phyloP scores from a whole-genome alignment of 805 yeast species.

The Nakazawaea wickerhamii region DNA sequence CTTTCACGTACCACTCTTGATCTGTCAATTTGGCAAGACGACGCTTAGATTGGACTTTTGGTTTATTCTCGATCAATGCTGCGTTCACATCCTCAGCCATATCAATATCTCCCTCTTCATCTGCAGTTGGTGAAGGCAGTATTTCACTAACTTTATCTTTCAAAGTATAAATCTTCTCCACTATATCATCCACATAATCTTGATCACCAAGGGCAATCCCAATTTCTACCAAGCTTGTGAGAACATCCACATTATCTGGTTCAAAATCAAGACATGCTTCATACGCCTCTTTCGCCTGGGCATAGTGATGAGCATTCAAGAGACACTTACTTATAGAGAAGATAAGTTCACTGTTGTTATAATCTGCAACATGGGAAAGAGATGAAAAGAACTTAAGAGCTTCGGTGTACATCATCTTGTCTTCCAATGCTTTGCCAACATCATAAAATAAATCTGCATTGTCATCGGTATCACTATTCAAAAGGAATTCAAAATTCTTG shows the following conservation, averaged over 20 bases:
- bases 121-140: constrained; percentile 15
- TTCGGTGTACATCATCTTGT: constrained; percentile 62
- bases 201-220: constrained; percentile 51
- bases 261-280: constrained; percentile 46
- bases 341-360: constrained; percentile 45
- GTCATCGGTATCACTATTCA: constrained; percentile 51
- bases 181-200: constrained; percentile 45
- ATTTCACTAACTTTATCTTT: constrained; percentile 20
- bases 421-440: constrained; percentile 71
- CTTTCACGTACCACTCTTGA: constrained; percentile 24
- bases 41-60: neutral
- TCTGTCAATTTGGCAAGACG: constrained; percentile 16
- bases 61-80: constrained; percentile 9
- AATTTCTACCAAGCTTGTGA: constrained; percentile 75
- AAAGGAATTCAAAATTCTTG: constrained; percentile 57
- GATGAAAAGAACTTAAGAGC: constrained; percentile 66
- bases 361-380: constrained; percentile 50
- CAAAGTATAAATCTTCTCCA: constrained; percentile 26
- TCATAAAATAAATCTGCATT: constrained; percentile 69
- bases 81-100: constrained; percentile 15
- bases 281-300: constrained; percentile 57
- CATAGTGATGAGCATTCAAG: constrained; percentile 64
- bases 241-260: constrained; percentile 64
- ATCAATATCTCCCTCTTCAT: constrained; percentile 14
- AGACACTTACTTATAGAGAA: constrained; percentile 71